Conservation (phyloP, 495 filamentous ascomycete species). For the Geoglossum glabrum region DNA sequence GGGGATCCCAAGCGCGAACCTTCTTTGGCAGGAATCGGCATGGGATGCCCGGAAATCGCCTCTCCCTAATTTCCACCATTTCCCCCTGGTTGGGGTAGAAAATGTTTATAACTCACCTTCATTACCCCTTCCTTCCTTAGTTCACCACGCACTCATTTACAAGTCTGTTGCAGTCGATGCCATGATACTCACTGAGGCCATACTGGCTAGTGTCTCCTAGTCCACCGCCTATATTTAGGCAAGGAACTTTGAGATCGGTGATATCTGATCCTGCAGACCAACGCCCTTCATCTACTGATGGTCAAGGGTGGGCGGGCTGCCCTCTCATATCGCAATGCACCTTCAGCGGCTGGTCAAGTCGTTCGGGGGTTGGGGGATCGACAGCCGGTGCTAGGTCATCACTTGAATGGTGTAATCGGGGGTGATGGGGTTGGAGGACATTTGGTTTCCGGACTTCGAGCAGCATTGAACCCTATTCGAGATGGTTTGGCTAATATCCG, state of each 20-base stretch:
- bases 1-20: not conserved
- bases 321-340: not conserved
- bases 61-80: not conserved
- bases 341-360: not conserved
- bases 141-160: not conserved
- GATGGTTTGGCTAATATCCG: not conserved
- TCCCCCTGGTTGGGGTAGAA: not conserved
- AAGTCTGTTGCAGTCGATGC: not conserved
- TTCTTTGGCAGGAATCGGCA: not conserved
- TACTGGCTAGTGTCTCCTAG: not conserved
- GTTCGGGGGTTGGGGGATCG: not conserved
- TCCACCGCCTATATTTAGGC: not conserved
- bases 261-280: not conserved
- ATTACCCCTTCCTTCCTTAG: not conserved
- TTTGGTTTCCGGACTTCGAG: not conserved
- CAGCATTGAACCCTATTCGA: not conserved
- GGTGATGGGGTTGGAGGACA: not conserved
- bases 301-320: not conserved
- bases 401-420: not conserved
- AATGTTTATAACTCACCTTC: not conserved
- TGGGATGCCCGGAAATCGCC: not conserved
- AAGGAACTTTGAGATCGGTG: not conserved
- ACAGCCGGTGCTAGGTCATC: not conserved
- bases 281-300: not conserved
- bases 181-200: not conserved